phyloP scores from a whole-genome alignment of 2,329 filamentous ascomycete genomes.

The Leptodontidium sp. region DNA sequence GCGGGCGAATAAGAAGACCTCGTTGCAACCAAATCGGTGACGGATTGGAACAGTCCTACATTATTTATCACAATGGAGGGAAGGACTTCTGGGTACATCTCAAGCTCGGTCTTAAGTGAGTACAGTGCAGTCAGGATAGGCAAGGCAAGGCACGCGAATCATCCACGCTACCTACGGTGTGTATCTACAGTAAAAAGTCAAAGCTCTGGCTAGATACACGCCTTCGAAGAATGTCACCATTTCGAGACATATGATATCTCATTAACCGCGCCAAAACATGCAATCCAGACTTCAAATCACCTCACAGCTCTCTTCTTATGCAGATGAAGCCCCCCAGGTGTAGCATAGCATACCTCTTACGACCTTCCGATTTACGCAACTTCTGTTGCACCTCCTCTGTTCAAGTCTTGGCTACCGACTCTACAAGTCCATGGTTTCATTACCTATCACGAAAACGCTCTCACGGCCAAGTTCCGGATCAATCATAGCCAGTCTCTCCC shows the following conservation, averaged over 20 bases:
- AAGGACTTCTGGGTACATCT: no score
- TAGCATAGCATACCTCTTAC: background rate
- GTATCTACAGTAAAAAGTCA: background rate
- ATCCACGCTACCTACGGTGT: background rate
- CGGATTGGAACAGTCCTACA: no score
- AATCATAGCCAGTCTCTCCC: constrained; percentile 5
- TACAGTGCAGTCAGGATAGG: background rate
- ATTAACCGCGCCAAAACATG: background rate
- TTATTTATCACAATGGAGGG: no score
- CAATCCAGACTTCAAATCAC: background rate
- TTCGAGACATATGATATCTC: background rate
- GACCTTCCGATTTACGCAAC: background rate
- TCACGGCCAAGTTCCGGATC: constrained; percentile 6
- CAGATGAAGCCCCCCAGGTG: background rate
- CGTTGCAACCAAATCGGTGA: no score
- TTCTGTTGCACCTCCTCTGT: background rate
- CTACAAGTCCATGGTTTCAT: background rate
- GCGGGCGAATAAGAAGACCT: no score
- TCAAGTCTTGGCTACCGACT: background rate
- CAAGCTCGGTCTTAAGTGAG: no score
- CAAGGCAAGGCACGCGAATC: background rate
- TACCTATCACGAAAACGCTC: constrained; percentile 21
- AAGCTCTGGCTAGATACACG: background rate
- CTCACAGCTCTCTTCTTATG: background rate
- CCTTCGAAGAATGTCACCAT: constrained; percentile 6